Base-by-base conservation (phyloP, 2,329 filamentous ascomycete species). In the Xylaria sp. region DNA sequence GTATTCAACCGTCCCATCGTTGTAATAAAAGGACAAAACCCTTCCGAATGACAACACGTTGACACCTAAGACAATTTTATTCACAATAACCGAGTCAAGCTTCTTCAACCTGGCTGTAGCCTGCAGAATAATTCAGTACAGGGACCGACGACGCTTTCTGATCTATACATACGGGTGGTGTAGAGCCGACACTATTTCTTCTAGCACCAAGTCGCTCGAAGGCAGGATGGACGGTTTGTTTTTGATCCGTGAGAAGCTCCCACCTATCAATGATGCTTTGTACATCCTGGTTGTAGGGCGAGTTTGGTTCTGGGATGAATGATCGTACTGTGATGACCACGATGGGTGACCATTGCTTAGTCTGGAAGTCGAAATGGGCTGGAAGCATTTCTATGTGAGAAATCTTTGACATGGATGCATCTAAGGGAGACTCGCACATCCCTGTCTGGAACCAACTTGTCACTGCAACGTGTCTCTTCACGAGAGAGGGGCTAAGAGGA, bases 241-340 rank as follows among this genome's bases (percentile, higher is more conserved):
- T 81, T 56, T 88, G 85, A 36, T 92, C 89, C 36, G 86, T 85
- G 9, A 95, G 78, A 14, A 97, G 82, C 73, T 96, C 91, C 95
- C 95, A 98, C 69, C 92, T 88, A 70, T 93, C 90, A 69, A 98
- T 85, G 48, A 94, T 87, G 72, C 90, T 97, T 73, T 92, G 89
- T 0, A 88, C 83, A 36, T 90, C 88, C 71, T 90, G 88, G 50
- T 86, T 85, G 61, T 87, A 89, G 34, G 90, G 85, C 34, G 85
- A 85, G 71, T 82, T 84, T 64, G 83, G 82, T 70, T 80, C 80
- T 63, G 85, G 85, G 61, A 86, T 79, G 75, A 86, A 86, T 9
- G 91, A 92, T 68, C 93, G 93, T 34, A 94, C 86, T 0, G 91
- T 90, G 39, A 97, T 78, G 21, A 98, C 84, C 45, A 90, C 87